These are phyloP conservation scores for Salvia miltiorrhiza DNA, from an alignment of 257 asterid genomes.

Conservation along the genomic window DNA sequence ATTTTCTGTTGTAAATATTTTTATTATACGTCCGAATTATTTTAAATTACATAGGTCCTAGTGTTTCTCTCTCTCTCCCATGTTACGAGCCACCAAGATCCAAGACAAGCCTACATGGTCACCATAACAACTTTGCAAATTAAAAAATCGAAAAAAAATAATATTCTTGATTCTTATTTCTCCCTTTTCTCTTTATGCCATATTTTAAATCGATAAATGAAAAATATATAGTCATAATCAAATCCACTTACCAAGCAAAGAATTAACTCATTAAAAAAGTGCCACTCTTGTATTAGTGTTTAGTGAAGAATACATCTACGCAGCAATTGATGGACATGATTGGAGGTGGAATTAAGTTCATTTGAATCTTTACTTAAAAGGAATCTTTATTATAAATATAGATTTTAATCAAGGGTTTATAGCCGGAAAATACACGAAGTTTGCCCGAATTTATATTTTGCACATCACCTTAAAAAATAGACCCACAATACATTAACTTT, in stretches of 20 bases:
- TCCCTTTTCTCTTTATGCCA: background rate
- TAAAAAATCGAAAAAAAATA: background rate
- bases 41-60: background rate
- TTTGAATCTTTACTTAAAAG: background rate
- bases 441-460: too few species aligned
- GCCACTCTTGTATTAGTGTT: background rate
- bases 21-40: background rate
- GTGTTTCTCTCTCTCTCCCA: background rate
- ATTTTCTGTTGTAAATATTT: background rate
- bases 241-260: background rate
- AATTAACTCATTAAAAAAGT: background rate
- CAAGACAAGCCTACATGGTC: background rate
- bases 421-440: too few species aligned
- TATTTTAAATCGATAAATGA: background rate
- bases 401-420: too few species aligned
- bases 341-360: constrained; percentile 2
- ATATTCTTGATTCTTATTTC: background rate
- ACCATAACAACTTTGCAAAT: background rate
- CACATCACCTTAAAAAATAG: too few species aligned
- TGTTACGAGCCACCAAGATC: background rate
- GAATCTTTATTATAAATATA: constrained; percentile 8
- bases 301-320: background rate
- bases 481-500: too few species aligned
- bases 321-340: constrained; percentile 22
- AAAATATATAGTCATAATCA: background rate